Evolutionary conservation across 169 alveolate species (phyloP).

Genomic region (Cryptosporidium bovis): DNA sequence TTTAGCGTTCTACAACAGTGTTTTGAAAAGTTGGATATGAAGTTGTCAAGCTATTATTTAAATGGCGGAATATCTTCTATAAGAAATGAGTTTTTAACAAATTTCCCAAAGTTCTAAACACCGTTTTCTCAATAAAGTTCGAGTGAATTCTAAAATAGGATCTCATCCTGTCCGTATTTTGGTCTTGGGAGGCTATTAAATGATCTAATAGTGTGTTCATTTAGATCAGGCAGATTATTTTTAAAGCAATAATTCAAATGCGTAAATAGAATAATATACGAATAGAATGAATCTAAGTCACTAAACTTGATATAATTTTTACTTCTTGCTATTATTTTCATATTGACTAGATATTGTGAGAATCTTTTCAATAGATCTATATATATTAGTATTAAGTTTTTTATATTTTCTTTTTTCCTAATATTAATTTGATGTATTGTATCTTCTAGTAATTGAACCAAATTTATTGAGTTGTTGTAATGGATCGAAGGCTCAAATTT

Average conservation of each 20-base stretch:
- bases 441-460: neutral
- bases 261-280: conserved; percentile 16
- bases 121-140: neutral
- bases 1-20: conserved; percentile 54
- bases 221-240: neutral
- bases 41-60: conserved; percentile 22
- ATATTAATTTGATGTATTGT: neutral
- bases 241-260: neutral
- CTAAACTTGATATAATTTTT: neutral
- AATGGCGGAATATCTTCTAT: conserved; percentile 60
- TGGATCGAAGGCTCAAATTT: neutral
- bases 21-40: conserved; percentile 29
- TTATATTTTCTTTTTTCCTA: neutral
- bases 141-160: neutral
- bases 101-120: conserved; percentile 36
- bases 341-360: neutral
- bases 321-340: neutral
- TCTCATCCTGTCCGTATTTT: neutral
- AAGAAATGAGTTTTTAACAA: conserved; percentile 16
- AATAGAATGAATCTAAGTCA: conserved; percentile 12
- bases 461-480: conserved; percentile 26
- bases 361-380: conserved; percentile 16
- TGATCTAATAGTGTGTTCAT: conserved; percentile 16
- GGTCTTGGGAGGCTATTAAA: conserved; percentile 28
- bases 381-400: neutral